These are phyloP conservation scores for Stachybotrys elegans DNA, from an alignment of 2,329 filamentous ascomycete genomes.

Conservation along the genomic window DNA sequence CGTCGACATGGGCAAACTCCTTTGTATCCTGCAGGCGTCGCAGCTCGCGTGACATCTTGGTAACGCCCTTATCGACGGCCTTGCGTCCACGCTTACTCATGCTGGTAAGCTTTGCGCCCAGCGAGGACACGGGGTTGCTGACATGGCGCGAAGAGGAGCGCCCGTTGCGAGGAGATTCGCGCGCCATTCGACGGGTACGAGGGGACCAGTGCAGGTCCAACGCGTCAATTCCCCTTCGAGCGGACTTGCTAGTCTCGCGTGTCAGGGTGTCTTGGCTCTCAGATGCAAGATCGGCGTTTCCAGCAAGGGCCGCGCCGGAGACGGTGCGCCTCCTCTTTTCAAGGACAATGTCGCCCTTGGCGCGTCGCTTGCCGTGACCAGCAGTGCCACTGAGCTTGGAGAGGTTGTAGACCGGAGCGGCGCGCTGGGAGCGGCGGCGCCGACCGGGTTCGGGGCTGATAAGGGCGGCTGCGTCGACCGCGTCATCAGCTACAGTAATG, in stretches of 20 bases:
- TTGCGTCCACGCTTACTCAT: constrained; percentile 59
- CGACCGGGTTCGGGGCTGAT: constrained; percentile 29
- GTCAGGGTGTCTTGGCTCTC: constrained; percentile 8
- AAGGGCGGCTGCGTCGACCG: constrained; percentile 16
- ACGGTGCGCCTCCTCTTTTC: constrained; percentile 41
- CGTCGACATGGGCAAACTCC: constrained; percentile 56
- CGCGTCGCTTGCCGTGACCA: constrained; percentile 51
- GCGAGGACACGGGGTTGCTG: constrained; percentile 36
- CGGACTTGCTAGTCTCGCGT: constrained; percentile 10
- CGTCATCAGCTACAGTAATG: constrained; percentile 23
- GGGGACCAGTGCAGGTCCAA: constrained; percentile 39
- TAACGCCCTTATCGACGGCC: constrained; percentile 41
- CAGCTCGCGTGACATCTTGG: constrained; percentile 51
- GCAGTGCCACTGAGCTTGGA: constrained; percentile 57
- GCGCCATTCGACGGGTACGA: constrained; percentile 25
- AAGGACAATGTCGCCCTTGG: constrained; percentile 43
- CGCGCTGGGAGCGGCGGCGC: constrained; percentile 49
- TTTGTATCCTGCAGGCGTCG: constrained; percentile 57
- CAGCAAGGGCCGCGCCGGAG: constrained; percentile 32
- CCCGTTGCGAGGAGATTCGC: constrained; percentile 23
- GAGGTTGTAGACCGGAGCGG: constrained; percentile 61
- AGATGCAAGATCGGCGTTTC: constrained; percentile 15
- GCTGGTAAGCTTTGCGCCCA: constrained; percentile 43
- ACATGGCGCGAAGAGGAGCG: constrained; percentile 39
- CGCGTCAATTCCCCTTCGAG: constrained; percentile 39